These are phyloP conservation scores for Chernovozyma aurita DNA, from an alignment of 1,139 yeast species.

Conservation along the genomic window DNA sequence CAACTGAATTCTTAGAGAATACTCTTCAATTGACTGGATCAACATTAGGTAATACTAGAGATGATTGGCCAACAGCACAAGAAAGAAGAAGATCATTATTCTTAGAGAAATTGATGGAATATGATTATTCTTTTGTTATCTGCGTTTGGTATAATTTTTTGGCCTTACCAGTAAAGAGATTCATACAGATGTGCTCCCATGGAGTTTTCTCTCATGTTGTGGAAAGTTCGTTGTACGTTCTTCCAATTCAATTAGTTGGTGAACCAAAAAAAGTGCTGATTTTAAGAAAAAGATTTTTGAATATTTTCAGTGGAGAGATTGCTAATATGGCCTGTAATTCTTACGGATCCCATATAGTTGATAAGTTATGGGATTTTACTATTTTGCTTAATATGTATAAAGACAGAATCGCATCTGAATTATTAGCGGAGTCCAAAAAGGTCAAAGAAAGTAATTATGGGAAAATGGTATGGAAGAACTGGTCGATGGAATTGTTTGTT, in stretches of 20 bases:
- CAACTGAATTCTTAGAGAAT: conserved; percentile 57
- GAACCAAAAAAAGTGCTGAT: conserved; percentile 49
- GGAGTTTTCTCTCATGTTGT: conserved; percentile 88
- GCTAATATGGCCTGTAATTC: conserved; percentile 75
- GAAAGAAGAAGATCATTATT: conserved; percentile 79
- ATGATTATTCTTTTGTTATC: conserved; percentile 55
- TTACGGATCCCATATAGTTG: conserved; percentile 89
- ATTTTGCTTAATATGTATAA: conserved; percentile 76
- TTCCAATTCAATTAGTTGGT: conserved; percentile 19
- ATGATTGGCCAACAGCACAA: conserved; percentile 89
- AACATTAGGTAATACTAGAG: conserved; percentile 75
- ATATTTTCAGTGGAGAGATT: conserved; percentile 51
- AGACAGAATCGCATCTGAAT: conserved; percentile 75
- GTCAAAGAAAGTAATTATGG: conserved; percentile 88
- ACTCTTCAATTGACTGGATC: conserved; percentile 61
- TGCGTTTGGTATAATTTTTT: conserved; percentile 59
- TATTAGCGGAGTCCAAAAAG: conserved; percentile 55
- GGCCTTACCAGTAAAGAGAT: conserved; percentile 52
- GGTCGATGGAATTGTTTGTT: conserved; percentile 75
- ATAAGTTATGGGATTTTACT: conserved; percentile 77
- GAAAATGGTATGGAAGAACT: conserved; percentile 89
- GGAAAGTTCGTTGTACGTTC: conserved; percentile 50
- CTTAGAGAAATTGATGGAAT: conserved; percentile 65
- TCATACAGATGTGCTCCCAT: conserved; percentile 73
- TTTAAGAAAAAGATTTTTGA: conserved; percentile 66